Evolutionary conservation across 129 eudicot species (phyloP), one percentile per base, ranked within the genome.

Genomic region (Flaveria sonorensis): DNA sequence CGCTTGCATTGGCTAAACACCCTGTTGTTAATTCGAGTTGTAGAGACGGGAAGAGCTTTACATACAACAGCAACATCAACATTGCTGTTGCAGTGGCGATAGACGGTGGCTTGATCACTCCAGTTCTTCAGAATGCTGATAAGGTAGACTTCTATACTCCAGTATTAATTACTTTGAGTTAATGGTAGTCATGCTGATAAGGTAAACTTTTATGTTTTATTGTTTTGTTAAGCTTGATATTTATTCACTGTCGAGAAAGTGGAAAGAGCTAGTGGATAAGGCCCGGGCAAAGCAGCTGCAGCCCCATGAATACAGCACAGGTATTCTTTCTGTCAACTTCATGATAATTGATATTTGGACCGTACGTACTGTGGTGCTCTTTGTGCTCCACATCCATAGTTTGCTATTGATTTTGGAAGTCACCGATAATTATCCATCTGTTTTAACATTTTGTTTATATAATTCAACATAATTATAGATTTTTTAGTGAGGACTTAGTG

Each of bases 181-280:
- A 10, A 18, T 75, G 13, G 66, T 45, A 26, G 57, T 45, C 26
- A n/a, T 73, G 72, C n/a, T 69, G 2, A 28, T 30, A 75, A 21
- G 40, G 71, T 63, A 8, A 24, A 30, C 43, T 73, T 24, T 15
- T 28, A 11, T 63, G 24, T 42, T 80, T 15, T 64, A 6, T 80
- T 75, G 50, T 68, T 75, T 66, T 63, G 32, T 77, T 67, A 56
- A 94, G 99, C 84, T 87, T 83, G 99, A 94, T 74, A 87, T 94
- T 46, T 94, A 91, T 79, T 78, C 99, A 15, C 81, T 94, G 75
- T 94, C 99, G 21, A 92, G 99, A 79, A 94, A 91, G 76, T 94
- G 99, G 97, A 94, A 91, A 81, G 99, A 94, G 85, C 88, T 94
- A 77, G 99, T 94, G 72, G 99, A 89, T 50, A 94, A 91, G 92